phyloP scores from a whole-genome alignment of 1,284 basidiomycete species.

The Pulveroboletus sp. region DNA sequence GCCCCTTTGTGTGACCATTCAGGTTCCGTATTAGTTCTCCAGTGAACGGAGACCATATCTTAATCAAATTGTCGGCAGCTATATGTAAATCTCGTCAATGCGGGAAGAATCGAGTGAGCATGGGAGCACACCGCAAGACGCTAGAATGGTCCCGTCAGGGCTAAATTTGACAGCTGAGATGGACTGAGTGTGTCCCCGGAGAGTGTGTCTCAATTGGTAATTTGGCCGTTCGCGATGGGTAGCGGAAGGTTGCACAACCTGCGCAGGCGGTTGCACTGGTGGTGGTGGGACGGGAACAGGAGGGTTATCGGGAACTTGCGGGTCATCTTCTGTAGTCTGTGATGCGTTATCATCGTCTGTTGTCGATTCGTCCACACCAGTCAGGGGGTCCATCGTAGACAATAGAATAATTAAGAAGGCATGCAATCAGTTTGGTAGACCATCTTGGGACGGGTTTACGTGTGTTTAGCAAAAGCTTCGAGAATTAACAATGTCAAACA shows the following conservation, averaged over 20 bases:
- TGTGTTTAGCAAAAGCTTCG: constrained; percentile 26
- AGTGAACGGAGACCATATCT: constrained; percentile 79
- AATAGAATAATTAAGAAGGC: neutral
- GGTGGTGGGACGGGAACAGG: constrained; percentile 40
- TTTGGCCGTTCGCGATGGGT: constrained; percentile 58
- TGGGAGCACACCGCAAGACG: constrained; percentile 67
- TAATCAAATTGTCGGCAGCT: constrained; percentile 77
- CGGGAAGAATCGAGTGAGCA: neutral
- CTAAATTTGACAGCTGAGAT: constrained; percentile 85
- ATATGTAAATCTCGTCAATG: neutral
- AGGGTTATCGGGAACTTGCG: constrained; percentile 64
- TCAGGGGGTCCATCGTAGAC: constrained; percentile 32
- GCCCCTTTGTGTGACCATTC: constrained; percentile 74
- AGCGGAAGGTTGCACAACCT: constrained; percentile 21
- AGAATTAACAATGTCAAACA: constrained; percentile 28
- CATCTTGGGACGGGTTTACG: constrained; percentile 22
- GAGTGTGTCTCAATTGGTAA: constrained; percentile 65
- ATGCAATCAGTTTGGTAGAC: neutral
- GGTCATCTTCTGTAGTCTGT: constrained; percentile 81
- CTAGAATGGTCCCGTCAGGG: constrained; percentile 77
- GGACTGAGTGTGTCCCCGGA: constrained; percentile 72
- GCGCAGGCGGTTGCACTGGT: constrained; percentile 35
- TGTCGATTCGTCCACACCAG: constrained; percentile 64
- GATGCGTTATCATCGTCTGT: constrained; percentile 78
- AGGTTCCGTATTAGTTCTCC: constrained; percentile 76